These are phyloP conservation scores for Dryas octopetala DNA, from an alignment of 306 rosid genomes.

Conservation along the genomic window DNA sequence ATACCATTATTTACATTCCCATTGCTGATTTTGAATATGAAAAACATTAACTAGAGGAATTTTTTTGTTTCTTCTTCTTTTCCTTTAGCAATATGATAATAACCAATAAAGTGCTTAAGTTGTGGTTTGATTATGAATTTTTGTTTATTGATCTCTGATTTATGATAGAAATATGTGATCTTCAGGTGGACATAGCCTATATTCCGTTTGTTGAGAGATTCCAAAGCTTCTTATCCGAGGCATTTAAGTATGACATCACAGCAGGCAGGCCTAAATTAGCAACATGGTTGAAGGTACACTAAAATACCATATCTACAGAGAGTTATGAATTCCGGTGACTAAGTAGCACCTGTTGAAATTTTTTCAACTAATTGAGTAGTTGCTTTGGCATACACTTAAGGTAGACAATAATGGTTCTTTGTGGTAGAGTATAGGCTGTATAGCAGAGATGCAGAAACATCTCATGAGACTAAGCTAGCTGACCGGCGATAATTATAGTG, in stretches of 20 bases:
- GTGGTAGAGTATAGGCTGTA: not conserved
- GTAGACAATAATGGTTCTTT: not conserved
- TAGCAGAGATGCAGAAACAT: not conserved
- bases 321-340: not conserved
- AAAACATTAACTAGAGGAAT: too few relatives aligned
- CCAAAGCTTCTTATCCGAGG: constrained; percentile 43
- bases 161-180: constrained; percentile 19
- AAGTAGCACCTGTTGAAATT: too few relatives aligned
- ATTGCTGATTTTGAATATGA: too few relatives aligned
- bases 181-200: constrained; percentile 69
- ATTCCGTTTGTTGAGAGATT: constrained; percentile 63
- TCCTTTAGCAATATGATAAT: not conserved
- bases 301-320: not conserved
- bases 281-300: constrained; percentile 60
- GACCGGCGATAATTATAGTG: not conserved
- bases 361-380: too few relatives aligned
- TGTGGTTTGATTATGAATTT: not conserved
- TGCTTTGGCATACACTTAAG: not conserved
- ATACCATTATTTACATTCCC: too few relatives aligned
- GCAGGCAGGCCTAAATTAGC: constrained; percentile 64
- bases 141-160: constrained; percentile 5
- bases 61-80: not conserved
- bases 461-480: not conserved
- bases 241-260: constrained; percentile 47
- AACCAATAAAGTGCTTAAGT: not conserved